Base-by-base conservation (phyloP, 768 basidiomycete species). In the Suillus lakei region DNA sequence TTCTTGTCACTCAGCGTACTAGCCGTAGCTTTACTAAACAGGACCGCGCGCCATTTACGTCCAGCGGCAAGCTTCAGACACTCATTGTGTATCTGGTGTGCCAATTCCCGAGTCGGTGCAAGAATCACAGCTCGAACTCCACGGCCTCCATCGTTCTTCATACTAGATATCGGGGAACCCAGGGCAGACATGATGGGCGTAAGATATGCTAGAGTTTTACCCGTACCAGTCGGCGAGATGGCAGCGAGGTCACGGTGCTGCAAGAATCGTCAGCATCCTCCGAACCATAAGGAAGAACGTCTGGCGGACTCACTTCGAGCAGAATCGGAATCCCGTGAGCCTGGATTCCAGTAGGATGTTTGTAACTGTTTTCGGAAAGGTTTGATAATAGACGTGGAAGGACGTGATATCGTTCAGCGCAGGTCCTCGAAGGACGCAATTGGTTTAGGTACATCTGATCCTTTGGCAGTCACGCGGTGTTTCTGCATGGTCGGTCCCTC, bases 161-260 rank as follows among this genome's bases (percentile, higher is more conserved):
- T 73, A 63, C 81, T 84, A 36, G 87, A 79, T 10, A 82, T 74
- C 7, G 93, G 93, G 4, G 82, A 76, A 16, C 78, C 79, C 7
- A 95, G 78, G 21, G 81, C 76, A 13, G 87, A 80, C 65, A 99
- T 85, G 28, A 95, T 82, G 0, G 98, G 96, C 18, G 98, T 79
- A 16, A 98, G 83, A 77, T 98, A 99, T 0, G 96, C 87, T 7
- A 98, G 83, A 0, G 98, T 99, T 81, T 99, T 99, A 66, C 98
- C 98, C 12, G 94, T 96, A 59, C 98, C 98, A 6, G 98, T 99
- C 0, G 98, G 98, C 0, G 98, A 98, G 23, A 99, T 92, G 34
- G 96, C 97, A 61, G 93, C 90, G 28, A 98, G 83, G 77, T 99
- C 97, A 64, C 93, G 88, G 66, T 81, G 83, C 93, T 93, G 65